Percentiles rank a stretch among this genome's conserved stretches.
Evolutionary conservation across 148 eudicot genomes (phyloP).

Genomic region (Pouteria glomerata): DNA sequence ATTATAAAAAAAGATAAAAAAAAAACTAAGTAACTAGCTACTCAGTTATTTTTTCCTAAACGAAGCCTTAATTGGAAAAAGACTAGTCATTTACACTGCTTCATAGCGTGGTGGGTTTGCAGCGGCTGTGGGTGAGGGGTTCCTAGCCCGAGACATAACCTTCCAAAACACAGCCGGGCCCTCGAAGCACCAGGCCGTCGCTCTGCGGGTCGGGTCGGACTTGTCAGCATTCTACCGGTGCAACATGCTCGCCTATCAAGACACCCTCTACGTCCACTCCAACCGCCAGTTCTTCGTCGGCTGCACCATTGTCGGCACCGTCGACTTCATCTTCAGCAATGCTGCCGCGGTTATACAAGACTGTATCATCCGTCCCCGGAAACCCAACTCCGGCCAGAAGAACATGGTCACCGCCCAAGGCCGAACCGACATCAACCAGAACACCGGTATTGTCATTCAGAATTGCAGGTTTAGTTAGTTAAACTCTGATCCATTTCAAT

Average conservation of each 20-base stretch:
- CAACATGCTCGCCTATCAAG: slow-evolving; percentile 46
- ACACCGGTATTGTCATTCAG: slow-evolving; percentile 52
- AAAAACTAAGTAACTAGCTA: too few relatives aligned
- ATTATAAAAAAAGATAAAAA: too few relatives aligned
- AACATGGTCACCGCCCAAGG: slow-evolving; percentile 59
- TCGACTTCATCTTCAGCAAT: slow-evolving; percentile 49
- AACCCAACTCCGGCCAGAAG: slow-evolving; percentile 32
- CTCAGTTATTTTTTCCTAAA: too few relatives aligned
- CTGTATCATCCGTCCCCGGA: slow-evolving; percentile 43
- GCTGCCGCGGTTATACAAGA: slow-evolving; percentile 38
- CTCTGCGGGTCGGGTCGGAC: slow-evolving; percentile 49
- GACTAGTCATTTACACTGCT: too few relatives aligned
- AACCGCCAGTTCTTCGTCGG: slow-evolving; percentile 44
- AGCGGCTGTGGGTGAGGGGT: slow-evolving; percentile 48
- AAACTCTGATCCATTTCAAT: too few relatives aligned
- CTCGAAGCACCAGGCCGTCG: slow-evolving; percentile 59
- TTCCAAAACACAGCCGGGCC: slow-evolving; percentile 57
- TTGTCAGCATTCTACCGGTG: slow-evolving; percentile 49
- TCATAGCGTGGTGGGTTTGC: slow-evolving; percentile 2
- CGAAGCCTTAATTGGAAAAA: too few relatives aligned
- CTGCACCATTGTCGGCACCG: slow-evolving; percentile 36
- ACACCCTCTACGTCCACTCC: slow-evolving; percentile 55
- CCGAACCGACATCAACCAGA: slow-evolving; percentile 43
- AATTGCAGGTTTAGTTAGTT: too few relatives aligned
- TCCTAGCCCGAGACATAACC: slow-evolving; percentile 50